Conservation (phyloP, 306 rosid species). For the Ormosia emarginata region DNA sequence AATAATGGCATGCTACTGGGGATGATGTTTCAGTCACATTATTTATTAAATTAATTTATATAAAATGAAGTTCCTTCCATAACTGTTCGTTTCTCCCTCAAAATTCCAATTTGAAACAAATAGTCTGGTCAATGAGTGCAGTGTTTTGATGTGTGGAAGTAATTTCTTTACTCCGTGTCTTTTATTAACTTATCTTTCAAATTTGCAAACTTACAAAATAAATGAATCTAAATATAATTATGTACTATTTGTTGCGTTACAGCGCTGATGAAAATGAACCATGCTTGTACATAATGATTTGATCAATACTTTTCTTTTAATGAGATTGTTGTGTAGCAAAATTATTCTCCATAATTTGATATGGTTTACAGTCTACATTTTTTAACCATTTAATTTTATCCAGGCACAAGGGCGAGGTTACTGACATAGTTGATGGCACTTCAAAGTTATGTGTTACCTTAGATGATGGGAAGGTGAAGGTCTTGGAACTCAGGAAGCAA, state of each 20-base stretch:
- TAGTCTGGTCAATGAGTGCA: background rate
- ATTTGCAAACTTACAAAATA: background rate
- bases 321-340: background rate
- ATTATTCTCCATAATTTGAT: background rate
- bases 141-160: background rate
- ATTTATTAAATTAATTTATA: background rate
- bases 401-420: conserved; percentile 74
- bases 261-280: background rate
- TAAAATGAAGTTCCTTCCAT: background rate
- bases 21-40: background rate
- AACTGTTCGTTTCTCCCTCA: background rate
- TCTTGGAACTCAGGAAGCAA: conserved; percentile 64
- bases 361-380: background rate
- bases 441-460: conserved; percentile 51
- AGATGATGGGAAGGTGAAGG: conserved; percentile 54
- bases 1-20: background rate
- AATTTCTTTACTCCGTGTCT: background rate
- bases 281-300: background rate
- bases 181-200: background rate
- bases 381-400: background rate
- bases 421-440: conserved; percentile 47
- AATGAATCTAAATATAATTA: background rate
- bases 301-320: background rate
- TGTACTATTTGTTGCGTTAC: background rate
- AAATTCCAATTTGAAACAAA: background rate